Percentiles rank a stretch among this genome's conserved stretches.
phyloP scores from a whole-genome alignment of 1,284 basidiomycete genomes.

The Cryptococcus jaspeensis region DNA sequence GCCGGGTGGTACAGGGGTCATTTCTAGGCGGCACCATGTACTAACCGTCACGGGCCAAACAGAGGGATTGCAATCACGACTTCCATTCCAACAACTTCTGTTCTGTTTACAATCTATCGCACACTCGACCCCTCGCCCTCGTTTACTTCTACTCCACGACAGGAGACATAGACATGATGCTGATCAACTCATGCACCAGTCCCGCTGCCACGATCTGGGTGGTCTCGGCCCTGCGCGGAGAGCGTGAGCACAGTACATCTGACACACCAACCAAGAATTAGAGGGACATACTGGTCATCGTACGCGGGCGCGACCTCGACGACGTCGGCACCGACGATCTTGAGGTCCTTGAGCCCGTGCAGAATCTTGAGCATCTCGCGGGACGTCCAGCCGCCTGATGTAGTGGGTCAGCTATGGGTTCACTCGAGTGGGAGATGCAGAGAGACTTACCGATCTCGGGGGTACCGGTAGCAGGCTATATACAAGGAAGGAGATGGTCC shows the following conservation, averaged over 20 bases:
- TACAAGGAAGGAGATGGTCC: background rate
- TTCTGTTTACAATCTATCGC: too few species aligned
- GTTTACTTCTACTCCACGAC: constrained; percentile 9
- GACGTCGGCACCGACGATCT: constrained; percentile 61
- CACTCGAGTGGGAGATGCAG: background rate
- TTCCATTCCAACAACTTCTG: background rate
- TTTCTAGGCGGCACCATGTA: too few species aligned
- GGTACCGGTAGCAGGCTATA: constrained; percentile 78
- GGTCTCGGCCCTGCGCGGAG: constrained; percentile 60
- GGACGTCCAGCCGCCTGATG: constrained; percentile 52
- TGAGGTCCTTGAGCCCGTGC: constrained; percentile 42
- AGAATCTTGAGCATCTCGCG: constrained; percentile 48
- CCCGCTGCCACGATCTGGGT: constrained; percentile 71
- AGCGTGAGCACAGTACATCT: too few species aligned
- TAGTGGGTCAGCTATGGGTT: constrained; percentile 73
- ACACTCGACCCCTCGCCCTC: too few species aligned
- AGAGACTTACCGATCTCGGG: constrained; percentile 65
- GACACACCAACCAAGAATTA: background rate
- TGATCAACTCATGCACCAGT: constrained; percentile 47
- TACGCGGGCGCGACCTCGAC: constrained; percentile 79
- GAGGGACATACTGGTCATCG: constrained; percentile 53
- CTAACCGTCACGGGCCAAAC: too few species aligned
- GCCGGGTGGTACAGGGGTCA: too few species aligned
- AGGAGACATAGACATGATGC: constrained; percentile 18
- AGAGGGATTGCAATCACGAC: too few species aligned